Base-by-base conservation (phyloP, 2,329 filamentous ascomycete genomes). In the Sclerotiophoma versabilis region DNA sequence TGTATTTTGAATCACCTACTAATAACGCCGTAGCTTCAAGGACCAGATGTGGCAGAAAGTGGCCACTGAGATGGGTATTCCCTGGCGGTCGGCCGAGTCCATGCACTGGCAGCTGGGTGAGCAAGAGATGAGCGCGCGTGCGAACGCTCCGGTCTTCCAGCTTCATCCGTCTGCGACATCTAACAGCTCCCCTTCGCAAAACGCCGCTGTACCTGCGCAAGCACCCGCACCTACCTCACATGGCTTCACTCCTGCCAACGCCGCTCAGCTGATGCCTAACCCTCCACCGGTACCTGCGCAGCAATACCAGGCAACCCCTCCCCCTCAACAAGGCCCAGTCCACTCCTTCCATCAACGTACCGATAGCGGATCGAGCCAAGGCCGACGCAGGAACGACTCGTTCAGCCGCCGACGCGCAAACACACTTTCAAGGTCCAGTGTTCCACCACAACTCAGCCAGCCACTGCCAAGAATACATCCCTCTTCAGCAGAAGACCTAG, bases 71-170 rank as follows among this genome's bases (percentile, higher is more conserved):
- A 93, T 99, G 88, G 88, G 87, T 25, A 88, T 97, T 52, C 95
- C 93, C 29, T 98, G 93, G 93, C 85, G 95, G 69, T 92, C 95
- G 15, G 93, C 91, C 41, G 93, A 99, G 77, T 93, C 92, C 4
- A 97, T 97, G 93, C 95, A 98, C 77, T 99, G 95, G 93, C 90
- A 96, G 70, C 82, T 99, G 49, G 93, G 93, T 59, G 92, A 96
- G 74, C 82, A 87, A 65, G 95, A 98, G 67, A 98, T 99, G 92
- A 93, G 93, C 41, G 86, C 90, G 57, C 88, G 93, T 54, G 93
- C 93, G 34, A 95, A 95, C 37, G 92, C 95, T 30, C 88, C 90
- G 7, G 92, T 93, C 1, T 97, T 97, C 76, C 82, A 87, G 68
- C 80, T 80, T 27, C 69, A 74, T 52, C 69, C 70, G 26, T 74